Base-by-base conservation (phyloP, 2,329 filamentous ascomycete genomes). In the Pyricularia pennisetigena region DNA sequence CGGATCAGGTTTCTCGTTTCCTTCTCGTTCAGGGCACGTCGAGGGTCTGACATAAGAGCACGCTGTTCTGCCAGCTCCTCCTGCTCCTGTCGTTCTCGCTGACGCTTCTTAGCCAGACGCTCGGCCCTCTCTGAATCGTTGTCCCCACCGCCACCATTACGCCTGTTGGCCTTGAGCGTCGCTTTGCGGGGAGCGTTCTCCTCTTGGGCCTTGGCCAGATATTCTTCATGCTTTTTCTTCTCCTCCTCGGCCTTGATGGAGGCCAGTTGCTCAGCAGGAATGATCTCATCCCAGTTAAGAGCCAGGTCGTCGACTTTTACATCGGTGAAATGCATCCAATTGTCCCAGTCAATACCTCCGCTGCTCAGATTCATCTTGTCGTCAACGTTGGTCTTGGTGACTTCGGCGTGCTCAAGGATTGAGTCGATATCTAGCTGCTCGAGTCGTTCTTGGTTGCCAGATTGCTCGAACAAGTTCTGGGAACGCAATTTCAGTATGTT, bases 381-480 rank as follows among this genome's bases (percentile, higher is more conserved):
- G 26, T 94, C 91, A 68, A 97, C 91, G 78, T 97, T 94, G 0
- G 95, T 98, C 81, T 97, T 94, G 74, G 97, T 96, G 73, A 98
- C 89, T 80, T 99, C 95, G 30, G 96, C 95, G 77, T 97, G 97
- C 74, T 95, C 95, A 20, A 99, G 87, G 57, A 99, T 95, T 9
- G 94, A 93, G 76, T 99, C 96, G 73, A 99, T 98, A 76, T 99
- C 95, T 28, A 99, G 88, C 78, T 97, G 93, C 79, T 99, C 95
- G 5, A 99, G 85, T 76, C 97, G 95, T 80, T 94, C 91, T 78
- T 99, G 95, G 76, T 99, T 99, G 69, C 93, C 92, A 12, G 92
- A 95, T 77, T 97, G 94, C 79, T 98, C 94, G 73, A 99, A 99
- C 90, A 99, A 97, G 79, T 95, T 97, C 76, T 97, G 95, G n/a